phyloP scores from a whole-genome alignment of 83 land plant species.

The Thuja plicata region DNA sequence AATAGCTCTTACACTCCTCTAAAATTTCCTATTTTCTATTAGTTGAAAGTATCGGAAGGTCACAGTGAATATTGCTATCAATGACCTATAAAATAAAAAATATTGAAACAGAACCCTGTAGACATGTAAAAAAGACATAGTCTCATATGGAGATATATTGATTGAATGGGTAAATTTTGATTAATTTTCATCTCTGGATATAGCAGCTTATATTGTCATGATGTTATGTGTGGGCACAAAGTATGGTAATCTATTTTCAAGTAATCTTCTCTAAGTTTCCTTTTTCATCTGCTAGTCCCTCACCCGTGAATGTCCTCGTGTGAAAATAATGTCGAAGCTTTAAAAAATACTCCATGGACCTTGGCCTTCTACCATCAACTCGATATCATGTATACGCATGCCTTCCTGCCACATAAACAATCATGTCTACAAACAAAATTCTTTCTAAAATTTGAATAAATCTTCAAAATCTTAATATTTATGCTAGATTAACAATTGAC shows the following conservation, averaged over 20 bases:
- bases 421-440: background rate
- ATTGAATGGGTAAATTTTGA: background rate
- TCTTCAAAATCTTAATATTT: background rate
- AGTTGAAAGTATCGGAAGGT: slow-evolving; percentile 19
- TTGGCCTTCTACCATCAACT: slow-evolving; percentile 47
- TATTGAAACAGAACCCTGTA: slow-evolving; percentile 44
- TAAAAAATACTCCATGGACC: slow-evolving; percentile 51
- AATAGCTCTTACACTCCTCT: slow-evolving; percentile 27
- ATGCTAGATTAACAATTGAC: no score
- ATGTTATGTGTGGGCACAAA: background rate
- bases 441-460: background rate
- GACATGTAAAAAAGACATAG: background rate
- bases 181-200: background rate
- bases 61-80: slow-evolving; percentile 46
- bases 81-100: slow-evolving; percentile 32
- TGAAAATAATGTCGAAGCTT: slow-evolving; percentile 43
- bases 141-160: background rate
- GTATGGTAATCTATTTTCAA: background rate
- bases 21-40: slow-evolving; percentile 19
- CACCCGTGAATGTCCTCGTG: slow-evolving; percentile 44
- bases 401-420: slow-evolving; percentile 23
- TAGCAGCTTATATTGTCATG: background rate
- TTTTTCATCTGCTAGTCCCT: no score
- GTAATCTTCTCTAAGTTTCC: background rate
- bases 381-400: slow-evolving; percentile 36